A percentile compares a stretch with the other conserved stretches of the same genome.
Conservation (phyloP, 2,329 filamentous ascomycete genomes). For the Nemania sp. region DNA sequence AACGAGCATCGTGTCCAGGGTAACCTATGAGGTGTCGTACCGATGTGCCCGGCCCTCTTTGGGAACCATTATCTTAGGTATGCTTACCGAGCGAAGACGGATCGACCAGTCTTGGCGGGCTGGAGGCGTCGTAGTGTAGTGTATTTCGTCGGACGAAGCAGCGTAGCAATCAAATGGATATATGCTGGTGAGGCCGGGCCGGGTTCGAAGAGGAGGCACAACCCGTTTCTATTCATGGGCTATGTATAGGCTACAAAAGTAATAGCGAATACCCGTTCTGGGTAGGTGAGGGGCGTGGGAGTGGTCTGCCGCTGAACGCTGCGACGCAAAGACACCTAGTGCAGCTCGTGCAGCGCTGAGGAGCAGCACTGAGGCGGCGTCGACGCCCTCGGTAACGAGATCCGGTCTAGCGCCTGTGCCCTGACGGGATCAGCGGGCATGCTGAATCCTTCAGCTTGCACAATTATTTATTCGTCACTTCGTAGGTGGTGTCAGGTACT, state of each 20-base stretch:
- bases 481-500: no score
- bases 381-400: constrained; percentile 25
- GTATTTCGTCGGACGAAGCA: no score
- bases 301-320: constrained; percentile 8
- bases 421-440: constrained; percentile 7
- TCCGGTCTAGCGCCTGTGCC: constrained; percentile 27
- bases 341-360: no score
- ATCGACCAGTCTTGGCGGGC: constrained; percentile 13
- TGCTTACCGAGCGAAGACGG: constrained; percentile 5
- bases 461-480: no score
- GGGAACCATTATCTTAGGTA: not conserved
- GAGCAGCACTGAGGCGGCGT: constrained; percentile 3
- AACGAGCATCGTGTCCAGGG: not conserved
- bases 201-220: constrained; percentile 2
- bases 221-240: not conserved
- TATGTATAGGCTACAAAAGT: constrained; percentile 10
- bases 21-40: not conserved
- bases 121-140: constrained; percentile 1
- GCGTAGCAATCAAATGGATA: constrained; percentile 2
- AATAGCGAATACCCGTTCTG: not conserved
- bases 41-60: constrained; percentile 10
- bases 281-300: not conserved
- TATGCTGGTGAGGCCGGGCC: not conserved
- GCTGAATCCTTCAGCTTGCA: constrained; percentile 21
- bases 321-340: not conserved